Base-by-base conservation (phyloP, 2,329 filamentous ascomycete genomes). In the Cadophora gregata region DNA sequence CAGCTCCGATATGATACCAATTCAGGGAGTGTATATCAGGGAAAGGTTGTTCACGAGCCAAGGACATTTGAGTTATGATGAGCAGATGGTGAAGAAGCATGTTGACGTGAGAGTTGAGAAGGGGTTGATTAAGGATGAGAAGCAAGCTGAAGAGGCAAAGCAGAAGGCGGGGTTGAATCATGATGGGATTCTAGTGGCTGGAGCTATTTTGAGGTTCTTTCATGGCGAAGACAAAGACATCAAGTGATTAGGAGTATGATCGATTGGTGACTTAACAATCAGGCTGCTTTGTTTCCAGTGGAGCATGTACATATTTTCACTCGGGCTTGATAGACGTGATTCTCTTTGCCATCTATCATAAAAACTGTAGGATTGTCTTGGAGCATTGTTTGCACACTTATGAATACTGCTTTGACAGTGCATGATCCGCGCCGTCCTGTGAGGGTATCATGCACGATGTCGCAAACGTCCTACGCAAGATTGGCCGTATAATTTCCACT, bases 1-100 rank as follows among this genome's bases (percentile, higher is more conserved):
- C 1, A 78, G 74, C 24, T 80, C 78, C n/a, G 79, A 80, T 9
- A 79, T 81, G 65, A 82, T 80, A 0, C 72, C 75, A 10, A 77
- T 83, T 0, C 82, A 83, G 67, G 81, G 81, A 0, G 70, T 83
- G 25, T 84, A 83, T 66, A 79, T 83, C 29, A 73, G 73, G 16
- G 79, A 80, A 63, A 72, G 81, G 21, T 65, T 83, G n/a, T 83
- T 83, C 64, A 81, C 81, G 1, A 79, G 76, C 3, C 81, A 83
- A 66, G 81, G 81, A 0, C 81, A 83, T 69, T 72, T 83, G 71
- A 81, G 80, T 24, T 81, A 83, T 63, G 79, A 82, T 67, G 80
- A 81, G 75, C 72, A 77, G 24, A 81, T 82, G 77, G 81, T 83
- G 5, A 79, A 77, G 69, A 72, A 77, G 38, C 81, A 82, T 72